Evolutionary conservation across 108 stramenopile genomes (phyloP).

Genomic region (Chaetoceros tenuissimus): DNA sequence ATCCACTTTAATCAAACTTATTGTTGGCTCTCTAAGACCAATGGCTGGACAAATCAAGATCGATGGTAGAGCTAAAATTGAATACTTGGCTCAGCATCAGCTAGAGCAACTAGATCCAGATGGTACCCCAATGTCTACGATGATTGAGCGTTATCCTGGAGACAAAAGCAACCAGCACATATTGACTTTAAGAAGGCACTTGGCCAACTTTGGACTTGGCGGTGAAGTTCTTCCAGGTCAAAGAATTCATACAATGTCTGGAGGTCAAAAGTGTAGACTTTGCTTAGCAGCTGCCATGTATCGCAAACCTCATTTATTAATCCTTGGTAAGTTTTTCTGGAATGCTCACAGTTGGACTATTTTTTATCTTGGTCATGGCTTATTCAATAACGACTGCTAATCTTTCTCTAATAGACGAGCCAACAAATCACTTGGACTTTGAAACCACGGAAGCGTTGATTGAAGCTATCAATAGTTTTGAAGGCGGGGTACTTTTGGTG

Average conservation of each 20-base stretch:
- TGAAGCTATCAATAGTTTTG: conserved; percentile 58
- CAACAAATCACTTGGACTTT: conserved; percentile 54
- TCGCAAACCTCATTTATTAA: conserved; percentile 54
- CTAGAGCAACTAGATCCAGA: conserved; percentile 86
- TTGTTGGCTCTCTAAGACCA: conserved; percentile 72
- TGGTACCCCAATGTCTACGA: conserved; percentile 59
- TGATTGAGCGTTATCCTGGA: conserved; percentile 77
- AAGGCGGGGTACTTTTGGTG: conserved; percentile 76
- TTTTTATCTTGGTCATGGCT: neutral
- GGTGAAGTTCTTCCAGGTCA: conserved; percentile 62
- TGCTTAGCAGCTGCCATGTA: conserved; percentile 60
- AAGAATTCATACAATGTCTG: conserved; percentile 74
- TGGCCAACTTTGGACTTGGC: conserved; percentile 69
- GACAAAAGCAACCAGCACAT: conserved; percentile 52
- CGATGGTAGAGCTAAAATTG: conserved; percentile 73
- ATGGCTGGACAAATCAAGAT: conserved; percentile 58
- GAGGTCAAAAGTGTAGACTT: conserved; percentile 88
- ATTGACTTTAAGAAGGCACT: conserved; percentile 51
- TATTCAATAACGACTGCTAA: neutral
- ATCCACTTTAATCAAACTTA: conserved; percentile 79
- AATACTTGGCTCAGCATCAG: conserved; percentile 91
- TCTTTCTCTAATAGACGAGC: conserved; percentile 4
- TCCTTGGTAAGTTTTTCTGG: conserved; percentile 56
- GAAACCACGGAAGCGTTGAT: conserved; percentile 77
- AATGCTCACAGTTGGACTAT: neutral